Evolutionary conservation across 345 rosid genomes (phyloP), one percentile per base, ranked within the genome.

Genomic region (Punica granatum): DNA sequence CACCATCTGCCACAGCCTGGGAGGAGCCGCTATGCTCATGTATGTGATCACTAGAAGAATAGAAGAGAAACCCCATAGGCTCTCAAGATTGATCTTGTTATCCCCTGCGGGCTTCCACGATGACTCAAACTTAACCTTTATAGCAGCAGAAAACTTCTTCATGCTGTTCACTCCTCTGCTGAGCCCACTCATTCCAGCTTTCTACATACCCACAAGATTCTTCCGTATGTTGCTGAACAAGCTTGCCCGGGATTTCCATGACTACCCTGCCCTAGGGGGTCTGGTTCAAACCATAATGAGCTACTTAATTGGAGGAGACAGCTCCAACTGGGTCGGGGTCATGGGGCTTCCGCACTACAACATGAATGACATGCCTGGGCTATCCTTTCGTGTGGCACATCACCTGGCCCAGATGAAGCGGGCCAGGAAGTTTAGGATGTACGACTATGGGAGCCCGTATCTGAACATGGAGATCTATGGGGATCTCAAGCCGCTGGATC

Each of bases 31-130:
- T 66, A 85, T 94, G 73, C 73, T 91, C 60, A 91, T 88, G 92
- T 86, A 91, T 37, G 84, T 86, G 43, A 73, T 91, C 69, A 85
- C 88, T 12, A 82, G 75, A 68, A 83, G 67, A 59, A 86, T 89
- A 14, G 85, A 86, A 72, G 83, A 84, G 83, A 91, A 86, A 76
- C 92, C 96, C 2, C 99, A 89, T 72, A 74, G 98, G 68, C 90
- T 94, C 21, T 89, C 96, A 21, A 80, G 92, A 70, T 72, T 94
- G 73, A 77, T 91, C 68, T 73, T 91, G 67, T 70, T 94, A 48
- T 94, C 99, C 28, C 99, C 99, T 31, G 99, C 99, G 39, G 99
- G 99, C 30, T 94, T 94, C 67, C 99, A 94, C 74, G 86, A 86
- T 12, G 96, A 94, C 63, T 88, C 99, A 16, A 83, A 65, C 64